Percentiles rank a stretch among this genome's conserved stretches.
phyloP scores from a whole-genome alignment of 179 eudicot genomes.

The Silene coronaria region DNA sequence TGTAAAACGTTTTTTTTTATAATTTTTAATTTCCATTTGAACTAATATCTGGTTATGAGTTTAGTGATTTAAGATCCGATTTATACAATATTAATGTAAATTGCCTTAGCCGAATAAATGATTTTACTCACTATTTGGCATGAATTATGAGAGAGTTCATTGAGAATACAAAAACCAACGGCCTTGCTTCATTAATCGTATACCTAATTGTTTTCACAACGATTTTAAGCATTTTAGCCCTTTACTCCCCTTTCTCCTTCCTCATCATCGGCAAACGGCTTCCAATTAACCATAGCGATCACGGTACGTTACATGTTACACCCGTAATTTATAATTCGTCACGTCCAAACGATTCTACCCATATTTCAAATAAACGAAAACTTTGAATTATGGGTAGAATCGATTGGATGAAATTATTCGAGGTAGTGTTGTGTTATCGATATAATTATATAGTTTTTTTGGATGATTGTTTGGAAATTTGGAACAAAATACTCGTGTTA shows the following conservation, averaged over 20 bases:
- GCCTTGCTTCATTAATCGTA: conserved; percentile 21
- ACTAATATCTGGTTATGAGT: no score
- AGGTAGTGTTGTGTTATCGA: neutral
- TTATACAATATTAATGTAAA: no score
- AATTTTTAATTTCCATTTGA: no score
- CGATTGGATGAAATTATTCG: neutral
- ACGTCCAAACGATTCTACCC: neutral
- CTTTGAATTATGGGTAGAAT: neutral
- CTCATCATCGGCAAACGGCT: neutral
- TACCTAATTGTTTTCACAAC: conserved; percentile 24
- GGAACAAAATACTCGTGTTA: no score
- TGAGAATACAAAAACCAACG: conserved; percentile 24
- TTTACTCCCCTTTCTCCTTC: conserved; percentile 21
- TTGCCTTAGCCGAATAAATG: no score
- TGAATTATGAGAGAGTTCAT: conserved; percentile 25
- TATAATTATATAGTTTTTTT: neutral
- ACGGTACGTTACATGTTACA: neutral
- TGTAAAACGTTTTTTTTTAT: no score
- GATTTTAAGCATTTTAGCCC: conserved; percentile 23
- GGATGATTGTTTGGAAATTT: no score
- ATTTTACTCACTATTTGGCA: no score
- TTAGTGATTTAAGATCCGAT: no score
- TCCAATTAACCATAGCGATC: neutral
- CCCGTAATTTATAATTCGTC: neutral
- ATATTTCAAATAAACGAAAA: neutral